Evolutionary conservation across 108 stramenopile genomes (phyloP).

Genomic region (Pseudonitzschia pungens): DNA sequence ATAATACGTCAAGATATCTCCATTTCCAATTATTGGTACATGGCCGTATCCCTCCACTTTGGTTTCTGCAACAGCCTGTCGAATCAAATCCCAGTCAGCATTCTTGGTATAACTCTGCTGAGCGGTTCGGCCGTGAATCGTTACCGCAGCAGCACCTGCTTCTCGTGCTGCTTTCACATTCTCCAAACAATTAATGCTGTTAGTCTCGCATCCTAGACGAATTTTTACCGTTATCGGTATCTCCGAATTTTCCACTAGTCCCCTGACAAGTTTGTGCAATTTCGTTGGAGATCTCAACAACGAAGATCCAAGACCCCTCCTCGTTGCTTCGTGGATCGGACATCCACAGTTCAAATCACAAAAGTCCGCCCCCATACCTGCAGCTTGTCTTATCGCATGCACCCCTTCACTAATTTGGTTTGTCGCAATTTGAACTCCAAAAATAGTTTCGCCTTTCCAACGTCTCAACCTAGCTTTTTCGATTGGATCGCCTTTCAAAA

Average conservation of each 20-base stretch:
- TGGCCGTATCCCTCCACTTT: conserved; percentile 13
- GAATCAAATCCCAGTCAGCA: conserved; percentile 45
- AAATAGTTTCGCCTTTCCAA: conserved; percentile 24
- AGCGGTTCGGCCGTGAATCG: conserved; percentile 50
- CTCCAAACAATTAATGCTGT: conserved; percentile 28
- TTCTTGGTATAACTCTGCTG: conserved; percentile 36
- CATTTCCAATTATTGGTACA: conserved; percentile 49
- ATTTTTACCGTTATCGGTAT: conserved; percentile 50
- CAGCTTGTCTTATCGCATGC: conserved; percentile 20
- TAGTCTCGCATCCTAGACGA: conserved; percentile 30
- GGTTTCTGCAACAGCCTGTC: conserved; percentile 30
- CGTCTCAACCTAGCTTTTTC: conserved; percentile 43
- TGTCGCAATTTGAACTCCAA: conserved; percentile 50
- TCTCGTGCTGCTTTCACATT: conserved; percentile 27
- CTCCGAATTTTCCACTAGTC: conserved; percentile 26
- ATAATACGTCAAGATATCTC: conserved; percentile 46
- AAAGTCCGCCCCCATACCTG: conserved; percentile 32
- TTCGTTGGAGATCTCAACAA: conserved; percentile 42
- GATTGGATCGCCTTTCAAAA: conserved; percentile 32
- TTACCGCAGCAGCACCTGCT: conserved; percentile 41
- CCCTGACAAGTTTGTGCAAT: conserved; percentile 38
- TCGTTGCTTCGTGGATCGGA: conserved; percentile 49
- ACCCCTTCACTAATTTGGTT: conserved; percentile 42
- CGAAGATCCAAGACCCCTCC: conserved; percentile 42
- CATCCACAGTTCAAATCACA: conserved; percentile 56